Conservation (phyloP, 805 yeast species). For the Yarrowia bubula region DNA sequence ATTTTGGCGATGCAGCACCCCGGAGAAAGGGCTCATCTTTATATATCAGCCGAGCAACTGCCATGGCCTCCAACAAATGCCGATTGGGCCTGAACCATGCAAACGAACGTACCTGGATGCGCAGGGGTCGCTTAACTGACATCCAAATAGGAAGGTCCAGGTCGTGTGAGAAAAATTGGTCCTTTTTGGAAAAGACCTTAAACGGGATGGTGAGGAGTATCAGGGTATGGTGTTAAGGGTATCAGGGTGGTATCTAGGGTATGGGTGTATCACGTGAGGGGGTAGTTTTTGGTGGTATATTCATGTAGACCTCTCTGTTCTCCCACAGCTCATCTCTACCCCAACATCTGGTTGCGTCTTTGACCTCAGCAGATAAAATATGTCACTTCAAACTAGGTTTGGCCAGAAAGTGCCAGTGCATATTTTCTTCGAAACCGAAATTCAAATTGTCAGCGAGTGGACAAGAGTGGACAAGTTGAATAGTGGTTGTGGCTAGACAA, state of each 20-base stretch:
- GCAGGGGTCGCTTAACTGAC: neutral
- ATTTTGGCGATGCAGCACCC: neutral
- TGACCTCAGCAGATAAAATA: neutral
- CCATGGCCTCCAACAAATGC: neutral
- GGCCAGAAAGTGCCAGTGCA: conserved; percentile 1
- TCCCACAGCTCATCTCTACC: too few species aligned
- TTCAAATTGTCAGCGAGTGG: neutral
- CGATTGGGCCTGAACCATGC: neutral
- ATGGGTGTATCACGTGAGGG: neutral
- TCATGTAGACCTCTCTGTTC: too few species aligned
- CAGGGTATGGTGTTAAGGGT: neutral
- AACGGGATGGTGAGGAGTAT: neutral
- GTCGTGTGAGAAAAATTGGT: neutral
- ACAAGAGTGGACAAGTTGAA: too few species aligned
- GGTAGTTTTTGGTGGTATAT: neutral
- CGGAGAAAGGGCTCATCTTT: neutral
- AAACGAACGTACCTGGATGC: neutral
- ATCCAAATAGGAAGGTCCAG: conserved; percentile 5
- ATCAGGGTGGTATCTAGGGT: neutral
- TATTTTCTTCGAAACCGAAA: conserved; percentile 16
- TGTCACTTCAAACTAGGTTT: neutral
- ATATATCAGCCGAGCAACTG: neutral
- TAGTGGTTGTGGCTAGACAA: too few species aligned
- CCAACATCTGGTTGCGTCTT: too few species aligned
- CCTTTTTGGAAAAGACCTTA: conserved; percentile 7